Base-by-base conservation (phyloP, 1,284 basidiomycete species). In the Cryptococcus sp. region DNA sequence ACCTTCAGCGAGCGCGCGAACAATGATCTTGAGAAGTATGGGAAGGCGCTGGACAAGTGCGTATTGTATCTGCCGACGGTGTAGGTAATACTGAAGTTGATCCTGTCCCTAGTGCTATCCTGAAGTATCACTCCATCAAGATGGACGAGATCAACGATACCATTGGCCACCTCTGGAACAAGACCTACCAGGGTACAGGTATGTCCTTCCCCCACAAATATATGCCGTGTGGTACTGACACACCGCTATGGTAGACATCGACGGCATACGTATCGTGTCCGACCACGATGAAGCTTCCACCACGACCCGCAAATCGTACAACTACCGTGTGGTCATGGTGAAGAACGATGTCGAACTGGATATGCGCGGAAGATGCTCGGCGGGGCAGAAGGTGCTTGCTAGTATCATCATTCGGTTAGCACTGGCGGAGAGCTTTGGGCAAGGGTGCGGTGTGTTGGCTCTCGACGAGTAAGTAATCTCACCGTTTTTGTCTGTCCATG, bases 91-190 rank as follows among this genome's bases (percentile, higher is more conserved):
- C 42, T 50, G 12, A 36, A 36, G 28, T 20, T 37, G 21, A 52
- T 43, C 24, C 21, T n/a, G 7, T 5, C 13, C 13, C 5, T 60
- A 94, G 91, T 66, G 95, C 93, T 45, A 98, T 98, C 77, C 93
- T 98, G 88, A 90, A 90, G 75, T 99, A 96, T 71, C 96, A 99
- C 71, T 81, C 87, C n/a, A 83, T 97, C 70, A 99, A 99, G 79
- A 98, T 99, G 96, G 91, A 93, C 75, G 96, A 99, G 81, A 94
- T 99, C 70, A 99, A 99, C 70, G 91, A 95, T 68, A 93, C 87
- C 21, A 96, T 96, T 85, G 86, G 88, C 56, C 89, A 92, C 71
- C 78, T 98, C 2, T 99, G 96, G 96, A 94, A 91, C 72, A 95
- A 94, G 80, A 98, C 95, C 1, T 98, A 99, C 77, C 95, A 98